Evolutionary conservation across 2,329 filamentous ascomycete species (phyloP).

Genomic region (Fusarium sp.): DNA sequence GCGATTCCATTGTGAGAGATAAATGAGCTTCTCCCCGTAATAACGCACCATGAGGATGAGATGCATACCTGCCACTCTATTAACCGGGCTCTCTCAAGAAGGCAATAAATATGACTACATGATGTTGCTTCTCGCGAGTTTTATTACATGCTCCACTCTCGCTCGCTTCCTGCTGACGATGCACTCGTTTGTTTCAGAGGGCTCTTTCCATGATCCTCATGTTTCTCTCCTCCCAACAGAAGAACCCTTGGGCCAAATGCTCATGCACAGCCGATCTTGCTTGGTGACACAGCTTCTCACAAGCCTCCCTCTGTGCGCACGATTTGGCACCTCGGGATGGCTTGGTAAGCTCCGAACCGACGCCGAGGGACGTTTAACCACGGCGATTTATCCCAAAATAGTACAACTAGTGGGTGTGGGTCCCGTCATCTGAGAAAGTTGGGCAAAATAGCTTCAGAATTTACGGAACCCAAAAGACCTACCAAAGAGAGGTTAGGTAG

Average conservation of each 20-base stretch:
- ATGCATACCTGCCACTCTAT: not conserved
- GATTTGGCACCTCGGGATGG: slow-evolving; percentile 2
- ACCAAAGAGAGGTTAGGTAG: not conserved
- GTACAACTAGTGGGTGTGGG: slow-evolving; percentile 6
- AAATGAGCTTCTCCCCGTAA: not conserved
- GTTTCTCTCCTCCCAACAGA: not conserved
- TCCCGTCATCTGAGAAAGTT: not conserved
- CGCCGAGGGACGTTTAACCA: not conserved
- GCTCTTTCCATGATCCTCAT: not conserved
- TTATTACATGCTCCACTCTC: not conserved
- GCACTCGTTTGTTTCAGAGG: not conserved
- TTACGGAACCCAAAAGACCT: not conserved
- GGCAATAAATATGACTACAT: not conserved
- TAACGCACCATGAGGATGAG: not conserved
- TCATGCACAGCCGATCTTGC: not conserved
- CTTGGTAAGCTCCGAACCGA: not conserved
- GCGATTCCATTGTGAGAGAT: not conserved
- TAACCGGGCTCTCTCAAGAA: not conserved
- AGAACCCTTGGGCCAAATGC: not conserved
- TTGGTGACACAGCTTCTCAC: not conserved
- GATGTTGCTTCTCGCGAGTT: not conserved
- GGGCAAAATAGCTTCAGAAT: not conserved
- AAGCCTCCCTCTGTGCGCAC: not conserved
- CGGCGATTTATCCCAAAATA: slow-evolving; percentile 35
- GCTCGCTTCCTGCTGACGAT: not conserved